Conservation (phyloP, 2,329 filamentous ascomycete species). For the Dactylellina cionopaga region DNA sequence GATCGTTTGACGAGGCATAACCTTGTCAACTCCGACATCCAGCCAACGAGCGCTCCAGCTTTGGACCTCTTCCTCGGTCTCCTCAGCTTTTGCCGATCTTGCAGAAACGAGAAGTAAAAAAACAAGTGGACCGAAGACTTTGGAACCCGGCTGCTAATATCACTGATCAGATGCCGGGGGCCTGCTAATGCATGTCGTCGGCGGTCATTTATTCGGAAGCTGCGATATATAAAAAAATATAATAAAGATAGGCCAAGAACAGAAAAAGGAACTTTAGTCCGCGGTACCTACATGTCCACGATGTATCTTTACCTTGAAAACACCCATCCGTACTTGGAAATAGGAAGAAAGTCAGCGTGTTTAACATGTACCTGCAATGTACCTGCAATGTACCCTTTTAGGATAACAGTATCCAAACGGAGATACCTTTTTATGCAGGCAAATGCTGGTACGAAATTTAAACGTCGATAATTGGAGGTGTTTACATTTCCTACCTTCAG, state of each 20-base stretch:
- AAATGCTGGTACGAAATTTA: conserved; percentile 21
- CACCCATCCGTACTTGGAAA: too few species aligned
- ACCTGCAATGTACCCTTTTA: too few species aligned
- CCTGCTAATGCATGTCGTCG: conserved; percentile 41
- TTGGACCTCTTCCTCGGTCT: conserved; percentile 5
- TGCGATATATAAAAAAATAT: conserved; percentile 22
- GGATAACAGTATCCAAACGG: too few species aligned
- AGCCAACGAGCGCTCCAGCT: too few species aligned
- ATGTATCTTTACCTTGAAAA: too few species aligned
- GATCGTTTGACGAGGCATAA: conserved; percentile 17
- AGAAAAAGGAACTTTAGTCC: too few species aligned
- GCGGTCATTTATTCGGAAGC: conserved; percentile 53
- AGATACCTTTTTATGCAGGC: conserved; percentile 1
- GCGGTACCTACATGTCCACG: too few species aligned
- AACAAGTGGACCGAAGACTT: conserved; percentile 23
- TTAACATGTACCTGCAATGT: too few species aligned
- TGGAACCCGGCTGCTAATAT: conserved; percentile 8
- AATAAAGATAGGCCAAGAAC: not conserved
- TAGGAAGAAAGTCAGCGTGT: too few species aligned
- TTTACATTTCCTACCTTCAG: conserved; percentile 19
- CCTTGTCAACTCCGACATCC: conserved; percentile 44
- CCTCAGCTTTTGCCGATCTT: conserved; percentile 44
- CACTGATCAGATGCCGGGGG: conserved; percentile 42
- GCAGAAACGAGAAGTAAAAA: conserved; percentile 1
- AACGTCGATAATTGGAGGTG: conserved; percentile 33